Evolutionary conservation across 2,329 filamentous ascomycete genomes (phyloP).

Genomic region (Sporothrix curviconia): DNA sequence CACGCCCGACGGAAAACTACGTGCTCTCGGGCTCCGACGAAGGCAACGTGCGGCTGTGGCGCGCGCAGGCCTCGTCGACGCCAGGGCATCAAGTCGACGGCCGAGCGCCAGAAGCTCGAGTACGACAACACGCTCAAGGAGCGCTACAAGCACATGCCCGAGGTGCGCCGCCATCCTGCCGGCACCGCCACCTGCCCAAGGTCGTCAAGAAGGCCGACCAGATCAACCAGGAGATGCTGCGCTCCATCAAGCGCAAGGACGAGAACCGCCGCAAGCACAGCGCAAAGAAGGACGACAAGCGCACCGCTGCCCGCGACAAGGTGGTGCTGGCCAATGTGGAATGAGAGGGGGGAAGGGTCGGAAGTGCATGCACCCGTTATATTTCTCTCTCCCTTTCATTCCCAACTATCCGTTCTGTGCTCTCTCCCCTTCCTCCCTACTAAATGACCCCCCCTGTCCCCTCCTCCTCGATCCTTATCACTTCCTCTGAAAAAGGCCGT

Average conservation of each 20-base stretch:
- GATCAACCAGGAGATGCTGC: slow-evolving; percentile 87
- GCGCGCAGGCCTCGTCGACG: slow-evolving; percentile 76
- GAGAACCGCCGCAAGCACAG: slow-evolving; percentile 93
- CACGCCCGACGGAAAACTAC: slow-evolving; percentile 83
- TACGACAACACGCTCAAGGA: slow-evolving; percentile 82
- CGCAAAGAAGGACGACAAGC: slow-evolving; percentile 64
- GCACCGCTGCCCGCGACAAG: slow-evolving; percentile 68
- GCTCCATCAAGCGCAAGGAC: slow-evolving; percentile 79
- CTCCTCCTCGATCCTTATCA: too few relatives aligned
- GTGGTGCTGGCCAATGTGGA: slow-evolving; percentile 68
- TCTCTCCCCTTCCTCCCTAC: too few relatives aligned
- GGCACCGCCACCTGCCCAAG: slow-evolving; percentile 87
- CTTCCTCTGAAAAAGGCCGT: too few relatives aligned
- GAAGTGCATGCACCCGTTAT: too few relatives aligned
- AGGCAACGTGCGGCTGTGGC: slow-evolving; percentile 81
- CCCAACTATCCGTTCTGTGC: too few relatives aligned
- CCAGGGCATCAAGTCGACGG: slow-evolving; percentile 76
- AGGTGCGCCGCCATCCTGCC: slow-evolving; percentile 82
- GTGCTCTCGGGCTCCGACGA: slow-evolving; percentile 88
- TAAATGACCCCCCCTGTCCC: too few relatives aligned
- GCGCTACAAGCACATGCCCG: slow-evolving; percentile 90
- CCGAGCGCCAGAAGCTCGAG: slow-evolving; percentile 80
- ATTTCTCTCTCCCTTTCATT: too few relatives aligned
- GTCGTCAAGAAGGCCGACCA: slow-evolving; percentile 91
- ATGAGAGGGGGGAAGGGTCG: slow-evolving; percentile 29